Conservation (phyloP, 345 rosid species). For the Iberis pinnata region DNA sequence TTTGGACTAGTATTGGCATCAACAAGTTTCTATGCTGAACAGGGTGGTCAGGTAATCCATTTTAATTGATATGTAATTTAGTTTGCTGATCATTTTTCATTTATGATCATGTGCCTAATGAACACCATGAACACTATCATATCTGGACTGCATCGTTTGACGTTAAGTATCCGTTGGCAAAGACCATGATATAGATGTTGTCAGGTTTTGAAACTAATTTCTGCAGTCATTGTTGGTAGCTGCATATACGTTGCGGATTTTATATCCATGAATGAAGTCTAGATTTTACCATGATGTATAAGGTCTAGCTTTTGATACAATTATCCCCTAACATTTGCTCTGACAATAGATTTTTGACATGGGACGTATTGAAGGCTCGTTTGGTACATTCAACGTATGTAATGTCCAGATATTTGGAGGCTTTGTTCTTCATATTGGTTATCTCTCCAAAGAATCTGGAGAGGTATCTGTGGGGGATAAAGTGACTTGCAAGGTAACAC, state of each 20-base stretch:
- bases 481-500: slow-evolving; percentile 69
- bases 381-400: slow-evolving; percentile 65
- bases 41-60: slow-evolving; percentile 91
- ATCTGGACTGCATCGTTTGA: slow-evolving; percentile 3
- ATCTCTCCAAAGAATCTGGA: slow-evolving; percentile 37
- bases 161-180: neutral
- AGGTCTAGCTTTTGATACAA: slow-evolving; percentile 3
- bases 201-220: neutral
- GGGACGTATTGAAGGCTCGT: slow-evolving; percentile 64
- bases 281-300: slow-evolving; percentile 5
- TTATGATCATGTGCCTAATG: slow-evolving; percentile 3
- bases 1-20: slow-evolving; percentile 74
- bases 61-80: slow-evolving; percentile 6
- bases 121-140: slow-evolving; percentile 7
- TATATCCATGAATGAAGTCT: slow-evolving; percentile 1
- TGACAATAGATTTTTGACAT: slow-evolving; percentile 73
- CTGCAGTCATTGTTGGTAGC: neutral
- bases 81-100: slow-evolving; percentile 4
- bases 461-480: slow-evolving; percentile 57
- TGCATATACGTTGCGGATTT: neutral
- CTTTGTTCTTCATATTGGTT: slow-evolving; percentile 85
- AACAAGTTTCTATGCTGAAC: slow-evolving; percentile 93
- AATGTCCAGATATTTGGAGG: slow-evolving; percentile 92
- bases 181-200: neutral
- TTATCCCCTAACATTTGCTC: slow-evolving; percentile 16